phyloP scores from a whole-genome alignment of 2,329 filamentous ascomycete species.

The Dichotomopilus funicola region DNA sequence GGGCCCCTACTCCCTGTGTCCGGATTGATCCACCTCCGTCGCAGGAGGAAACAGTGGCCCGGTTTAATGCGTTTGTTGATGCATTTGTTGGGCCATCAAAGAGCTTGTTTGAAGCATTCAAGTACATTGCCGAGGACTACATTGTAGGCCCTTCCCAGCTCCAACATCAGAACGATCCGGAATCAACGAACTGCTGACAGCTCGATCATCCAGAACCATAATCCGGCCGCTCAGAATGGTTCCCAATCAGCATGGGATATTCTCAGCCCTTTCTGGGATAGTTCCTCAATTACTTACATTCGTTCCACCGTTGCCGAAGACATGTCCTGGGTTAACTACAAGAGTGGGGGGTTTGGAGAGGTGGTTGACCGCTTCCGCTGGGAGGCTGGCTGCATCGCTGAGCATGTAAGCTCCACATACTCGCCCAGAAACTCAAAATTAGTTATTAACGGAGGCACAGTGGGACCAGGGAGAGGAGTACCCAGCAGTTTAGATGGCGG shows the following conservation, averaged over 20 bases:
- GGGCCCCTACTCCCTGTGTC: constrained; percentile 13
- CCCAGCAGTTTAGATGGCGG: background rate
- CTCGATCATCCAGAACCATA: constrained; percentile 11
- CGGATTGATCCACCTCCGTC: constrained; percentile 10
- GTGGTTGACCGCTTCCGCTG: constrained; percentile 18
- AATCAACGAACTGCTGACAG: background rate
- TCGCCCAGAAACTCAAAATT: background rate
- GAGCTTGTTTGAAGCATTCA: constrained; percentile 16
- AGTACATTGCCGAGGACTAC: constrained; percentile 17
- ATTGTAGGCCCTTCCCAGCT: constrained; percentile 9
- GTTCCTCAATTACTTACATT: constrained; percentile 2
- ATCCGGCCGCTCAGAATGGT: constrained; percentile 14
- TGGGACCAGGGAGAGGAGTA: constrained; percentile 17
- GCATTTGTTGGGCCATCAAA: constrained; percentile 16
- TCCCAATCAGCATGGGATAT: constrained; percentile 14
- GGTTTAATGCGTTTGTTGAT: constrained; percentile 15
- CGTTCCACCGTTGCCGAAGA: constrained; percentile 13
- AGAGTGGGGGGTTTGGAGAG: constrained; percentile 3
- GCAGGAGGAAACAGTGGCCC: constrained; percentile 9
- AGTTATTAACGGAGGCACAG: constrained; percentile 2
- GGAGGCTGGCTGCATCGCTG: constrained; percentile 17
- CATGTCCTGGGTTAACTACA: constrained; percentile 20
- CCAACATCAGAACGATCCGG: background rate
- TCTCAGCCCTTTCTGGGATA: constrained; percentile 12
- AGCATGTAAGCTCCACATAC: constrained; percentile 9